Evolutionary conservation across 2,329 filamentous ascomycete species (phyloP).

Genomic region (Sphaerulina musiva): DNA sequence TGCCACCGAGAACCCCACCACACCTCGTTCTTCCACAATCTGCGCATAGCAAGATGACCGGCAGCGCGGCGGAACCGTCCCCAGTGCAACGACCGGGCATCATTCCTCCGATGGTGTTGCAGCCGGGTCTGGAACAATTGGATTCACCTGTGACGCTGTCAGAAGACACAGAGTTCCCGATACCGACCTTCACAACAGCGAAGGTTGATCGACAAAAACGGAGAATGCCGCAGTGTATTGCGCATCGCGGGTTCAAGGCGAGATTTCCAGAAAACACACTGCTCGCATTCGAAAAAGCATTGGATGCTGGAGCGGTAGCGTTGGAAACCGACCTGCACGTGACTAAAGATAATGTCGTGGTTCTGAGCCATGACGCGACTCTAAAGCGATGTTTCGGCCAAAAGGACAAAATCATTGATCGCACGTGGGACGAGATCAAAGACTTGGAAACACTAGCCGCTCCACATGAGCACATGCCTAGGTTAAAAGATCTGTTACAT

Average conservation of each 20-base stretch:
- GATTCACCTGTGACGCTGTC: constrained; percentile 22
- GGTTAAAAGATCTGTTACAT: constrained; percentile 65
- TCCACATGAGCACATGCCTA: constrained; percentile 66
- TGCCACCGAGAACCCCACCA: too few relatives aligned
- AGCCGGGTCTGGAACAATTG: constrained; percentile 29
- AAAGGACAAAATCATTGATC: constrained; percentile 65
- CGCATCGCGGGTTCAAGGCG: constrained; percentile 72
- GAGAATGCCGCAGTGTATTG: constrained; percentile 62
- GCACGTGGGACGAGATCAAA: constrained; percentile 66
- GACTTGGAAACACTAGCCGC: constrained; percentile 59
- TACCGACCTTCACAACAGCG: constrained; percentile 21
- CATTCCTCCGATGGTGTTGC: constrained; percentile 28
- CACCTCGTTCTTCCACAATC: too few relatives aligned
- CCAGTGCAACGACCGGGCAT: constrained; percentile 12
- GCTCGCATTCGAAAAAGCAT: constrained; percentile 66
- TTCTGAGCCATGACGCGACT: constrained; percentile 62
- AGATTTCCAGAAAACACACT: constrained; percentile 81
- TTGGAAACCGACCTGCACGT: constrained; percentile 86
- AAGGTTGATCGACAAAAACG: constrained; percentile 23
- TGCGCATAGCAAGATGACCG: neutral
- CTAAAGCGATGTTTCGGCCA: constrained; percentile 76
- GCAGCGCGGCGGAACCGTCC: neutral
- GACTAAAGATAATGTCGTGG: constrained; percentile 72
- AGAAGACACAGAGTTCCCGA: constrained; percentile 23
- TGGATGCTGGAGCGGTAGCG: constrained; percentile 67